Conservation (phyloP, 2,329 filamentous ascomycete species). For the Nothophoma quercina region DNA sequence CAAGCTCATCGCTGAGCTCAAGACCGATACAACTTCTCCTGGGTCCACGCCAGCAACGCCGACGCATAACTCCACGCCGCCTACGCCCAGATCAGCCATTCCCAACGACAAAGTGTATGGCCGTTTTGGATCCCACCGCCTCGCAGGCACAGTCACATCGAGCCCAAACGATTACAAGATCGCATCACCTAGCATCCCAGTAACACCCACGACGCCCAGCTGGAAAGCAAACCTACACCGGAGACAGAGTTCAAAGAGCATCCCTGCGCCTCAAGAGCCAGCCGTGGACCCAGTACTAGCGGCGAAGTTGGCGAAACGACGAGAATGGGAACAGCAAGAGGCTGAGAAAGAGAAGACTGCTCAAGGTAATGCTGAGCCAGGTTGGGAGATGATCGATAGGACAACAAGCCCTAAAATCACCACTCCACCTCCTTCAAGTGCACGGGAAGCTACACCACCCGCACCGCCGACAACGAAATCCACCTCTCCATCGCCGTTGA, state of each 20-base stretch:
- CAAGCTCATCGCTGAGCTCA: too few species aligned
- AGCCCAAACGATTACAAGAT: conserved; percentile 7
- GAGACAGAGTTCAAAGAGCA: conserved; percentile 3
- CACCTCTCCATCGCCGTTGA: not conserved
- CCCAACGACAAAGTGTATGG: too few species aligned
- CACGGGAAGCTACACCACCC: not conserved
- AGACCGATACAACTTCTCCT: too few species aligned
- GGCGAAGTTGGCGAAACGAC: conserved; percentile 10
- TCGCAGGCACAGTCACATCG: conserved; percentile 12
- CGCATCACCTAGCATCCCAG: not conserved
- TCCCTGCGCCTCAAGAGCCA: conserved; percentile 8
- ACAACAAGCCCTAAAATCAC: not conserved
- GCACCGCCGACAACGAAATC: not conserved
- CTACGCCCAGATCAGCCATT: conserved; percentile 8
- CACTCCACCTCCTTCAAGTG: not conserved
- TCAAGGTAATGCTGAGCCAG: not conserved
- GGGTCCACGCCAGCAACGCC: conserved; percentile 1
- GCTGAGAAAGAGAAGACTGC: not conserved
- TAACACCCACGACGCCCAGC: not conserved
- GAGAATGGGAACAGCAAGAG: conserved; percentile 14
- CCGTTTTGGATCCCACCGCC: conserved; percentile 22
- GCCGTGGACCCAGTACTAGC: conserved; percentile 7
- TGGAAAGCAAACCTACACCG: conserved; percentile 9
- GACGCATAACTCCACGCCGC: conserved; percentile 12
- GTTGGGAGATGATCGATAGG: not conserved